These are phyloP conservation scores for Ganoderma lingzhi DNA, from an alignment of 1,284 basidiomycete genomes.

Conservation along the genomic window DNA sequence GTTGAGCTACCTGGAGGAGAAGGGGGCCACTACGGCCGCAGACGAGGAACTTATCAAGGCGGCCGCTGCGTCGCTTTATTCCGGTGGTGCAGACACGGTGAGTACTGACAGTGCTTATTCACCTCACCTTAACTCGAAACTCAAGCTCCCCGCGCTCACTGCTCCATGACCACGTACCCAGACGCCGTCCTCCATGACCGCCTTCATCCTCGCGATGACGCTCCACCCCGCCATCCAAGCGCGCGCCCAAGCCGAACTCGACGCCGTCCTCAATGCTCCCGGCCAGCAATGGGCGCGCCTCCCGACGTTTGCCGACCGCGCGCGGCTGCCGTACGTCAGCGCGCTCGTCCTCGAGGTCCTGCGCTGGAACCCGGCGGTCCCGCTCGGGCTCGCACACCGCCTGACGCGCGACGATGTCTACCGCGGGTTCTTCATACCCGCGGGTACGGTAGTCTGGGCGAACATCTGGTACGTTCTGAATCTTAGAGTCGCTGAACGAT, in stretches of 20 bases:
- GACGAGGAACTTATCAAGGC: conserved; percentile 50
- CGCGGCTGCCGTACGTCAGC: conserved; percentile 44
- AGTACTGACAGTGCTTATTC: conserved; percentile 8
- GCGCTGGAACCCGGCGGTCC: conserved; percentile 44
- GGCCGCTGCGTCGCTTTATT: conserved; percentile 50
- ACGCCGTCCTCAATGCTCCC: conserved; percentile 38
- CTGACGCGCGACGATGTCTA: conserved; percentile 42
- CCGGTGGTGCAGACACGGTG: conserved; percentile 45
- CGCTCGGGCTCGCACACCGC: conserved; percentile 40
- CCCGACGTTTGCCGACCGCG: conserved; percentile 43
- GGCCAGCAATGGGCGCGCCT: conserved; percentile 34
- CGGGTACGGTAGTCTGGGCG: conserved; percentile 44
- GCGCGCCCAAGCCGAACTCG: conserved; percentile 49
- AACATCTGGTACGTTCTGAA: conserved; percentile 43
- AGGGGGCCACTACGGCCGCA: conserved; percentile 22
- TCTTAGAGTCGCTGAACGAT: background rate
- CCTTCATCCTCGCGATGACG: conserved; percentile 49
- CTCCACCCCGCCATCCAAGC: conserved; percentile 43
- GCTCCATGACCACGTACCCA: conserved; percentile 12
- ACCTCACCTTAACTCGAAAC: too few relatives aligned
- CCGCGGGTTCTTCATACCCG: conserved; percentile 34
- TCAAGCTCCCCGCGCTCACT: too few relatives aligned
- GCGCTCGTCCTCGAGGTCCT: conserved; percentile 47
- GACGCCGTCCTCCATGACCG: conserved; percentile 40
- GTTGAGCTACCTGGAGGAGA: conserved; percentile 40